These are phyloP conservation scores for Trichoderma sp. DNA, from an alignment of 2,329 filamentous ascomycete genomes.

Conservation along the genomic window DNA sequence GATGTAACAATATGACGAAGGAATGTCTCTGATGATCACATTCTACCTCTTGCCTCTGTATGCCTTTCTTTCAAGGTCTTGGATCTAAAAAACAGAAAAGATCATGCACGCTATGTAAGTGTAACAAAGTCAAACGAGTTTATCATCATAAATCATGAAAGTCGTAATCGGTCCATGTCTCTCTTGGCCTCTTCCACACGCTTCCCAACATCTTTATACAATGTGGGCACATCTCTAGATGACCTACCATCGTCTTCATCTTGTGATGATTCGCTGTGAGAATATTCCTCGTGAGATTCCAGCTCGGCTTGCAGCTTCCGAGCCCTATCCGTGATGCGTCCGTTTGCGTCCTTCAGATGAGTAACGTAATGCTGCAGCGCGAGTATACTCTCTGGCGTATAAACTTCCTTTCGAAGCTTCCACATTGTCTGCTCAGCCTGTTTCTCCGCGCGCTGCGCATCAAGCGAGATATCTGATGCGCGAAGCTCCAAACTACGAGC, in stretches of 20 bases:
- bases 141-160: constrained; percentile 1
- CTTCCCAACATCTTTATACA: constrained; percentile 49
- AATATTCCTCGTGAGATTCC: constrained; percentile 48
- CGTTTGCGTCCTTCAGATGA: constrained; percentile 50
- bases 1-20: constrained; percentile 22
- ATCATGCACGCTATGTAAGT: not conserved
- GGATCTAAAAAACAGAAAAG: not conserved
- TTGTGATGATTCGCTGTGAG: constrained; percentile 33
- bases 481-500: constrained; percentile 52
- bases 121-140: not conserved
- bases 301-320: constrained; percentile 44
- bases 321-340: constrained; percentile 45
- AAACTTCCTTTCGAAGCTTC: constrained; percentile 41
- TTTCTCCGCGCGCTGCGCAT: constrained; percentile 42
- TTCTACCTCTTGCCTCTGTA: not conserved
- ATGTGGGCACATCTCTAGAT: constrained; percentile 54
- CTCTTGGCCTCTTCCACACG: constrained; percentile 49
- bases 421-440: constrained; percentile 38
- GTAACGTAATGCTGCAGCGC: constrained; percentile 48
- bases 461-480: constrained; percentile 44
- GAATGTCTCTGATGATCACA: constrained; percentile 7
- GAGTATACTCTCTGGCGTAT: constrained; percentile 42
- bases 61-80: not conserved
- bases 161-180: constrained; percentile 42
- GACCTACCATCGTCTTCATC: constrained; percentile 44